Evolutionary conservation across 768 basidiomycete species (phyloP), one percentile per base, ranked within the genome.

Genomic region (Hirschioporus abietinus): DNA sequence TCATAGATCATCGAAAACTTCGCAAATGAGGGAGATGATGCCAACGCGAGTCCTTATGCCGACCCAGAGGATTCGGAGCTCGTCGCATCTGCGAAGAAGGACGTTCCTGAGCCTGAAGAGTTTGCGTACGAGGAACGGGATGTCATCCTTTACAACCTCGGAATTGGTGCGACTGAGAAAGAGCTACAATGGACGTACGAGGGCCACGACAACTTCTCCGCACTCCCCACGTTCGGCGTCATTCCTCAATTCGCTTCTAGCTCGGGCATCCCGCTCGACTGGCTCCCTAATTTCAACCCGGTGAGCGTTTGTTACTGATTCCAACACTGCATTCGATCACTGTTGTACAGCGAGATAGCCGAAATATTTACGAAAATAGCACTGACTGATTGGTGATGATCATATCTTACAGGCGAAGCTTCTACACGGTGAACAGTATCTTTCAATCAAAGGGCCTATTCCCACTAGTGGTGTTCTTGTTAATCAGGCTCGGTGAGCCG

Each of bases 381-480:
- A 30, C 30, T 20, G 20, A 36, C 30, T 58, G 7, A 42, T 26
- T 52, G 30, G 2, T 34, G 35, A 62, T 42, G 30, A 42, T 24
- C 35, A 36, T 35, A 20, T 35, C 20, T 17, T 63, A 1, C 68
- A 95, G 93, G 93, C 95, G 61, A 98, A 94, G 78, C 82, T 99
- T n/a, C 84, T 99, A 20, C 97, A 99, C 74, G 97, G 97, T 60
- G 97, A 99, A 74, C 97, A 99, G 73, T 99, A 93, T 76, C 79
- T 99, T 71, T 84, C 87, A 68, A 93, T 99, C 76, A 90, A 91
- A 72, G 88, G 80, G 1, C 88, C 91, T 0, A 92, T 99, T 67
- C 96, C 96, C 0, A 93, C 93, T 0, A 88, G 83, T 67, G 96
- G 88, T 0, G 86, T 89, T 24, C 80, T 99, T 24, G 82, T 93